phyloP scores from a whole-genome alignment of 2,329 filamentous ascomycete genomes.

The Calonectria montana region DNA sequence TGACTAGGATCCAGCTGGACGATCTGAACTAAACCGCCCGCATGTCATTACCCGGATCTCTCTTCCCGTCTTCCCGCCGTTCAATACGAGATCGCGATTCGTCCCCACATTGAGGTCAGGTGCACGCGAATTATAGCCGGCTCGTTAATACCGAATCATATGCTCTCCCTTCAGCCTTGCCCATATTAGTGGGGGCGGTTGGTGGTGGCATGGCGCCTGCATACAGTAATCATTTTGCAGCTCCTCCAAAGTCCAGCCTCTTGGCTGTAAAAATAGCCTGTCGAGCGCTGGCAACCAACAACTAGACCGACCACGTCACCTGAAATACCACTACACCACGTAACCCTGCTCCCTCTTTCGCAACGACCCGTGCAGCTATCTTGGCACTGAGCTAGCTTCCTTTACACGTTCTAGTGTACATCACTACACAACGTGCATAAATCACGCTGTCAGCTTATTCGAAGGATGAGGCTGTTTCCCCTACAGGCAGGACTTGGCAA shows the following conservation, averaged over 20 bases:
- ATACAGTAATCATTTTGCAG: not conserved
- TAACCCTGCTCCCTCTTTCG: not conserved
- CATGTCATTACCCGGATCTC: not conserved
- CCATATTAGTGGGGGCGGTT: not conserved
- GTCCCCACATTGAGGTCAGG: not conserved
- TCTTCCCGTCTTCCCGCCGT: not conserved
- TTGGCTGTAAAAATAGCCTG: not conserved
- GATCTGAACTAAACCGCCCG: not conserved
- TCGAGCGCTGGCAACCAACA: not conserved
- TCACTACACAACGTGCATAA: not conserved
- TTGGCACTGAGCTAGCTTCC: not conserved
- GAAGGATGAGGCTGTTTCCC: not conserved
- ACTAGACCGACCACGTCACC: not conserved
- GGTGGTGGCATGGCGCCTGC: not conserved
- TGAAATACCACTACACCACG: not conserved
- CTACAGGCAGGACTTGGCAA: not conserved
- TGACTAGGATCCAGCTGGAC: not conserved
- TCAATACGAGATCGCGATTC: not conserved
- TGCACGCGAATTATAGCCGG: not conserved
- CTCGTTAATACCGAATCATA: not conserved
- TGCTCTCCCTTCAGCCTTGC: not conserved
- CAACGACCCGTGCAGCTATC: not conserved
- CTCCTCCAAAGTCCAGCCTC: not conserved
- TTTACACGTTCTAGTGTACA: not conserved
- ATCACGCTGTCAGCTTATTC: conserved; percentile 4